Base-by-base conservation (phyloP, 768 basidiomycete species). In the Tylopilus sp. region DNA sequence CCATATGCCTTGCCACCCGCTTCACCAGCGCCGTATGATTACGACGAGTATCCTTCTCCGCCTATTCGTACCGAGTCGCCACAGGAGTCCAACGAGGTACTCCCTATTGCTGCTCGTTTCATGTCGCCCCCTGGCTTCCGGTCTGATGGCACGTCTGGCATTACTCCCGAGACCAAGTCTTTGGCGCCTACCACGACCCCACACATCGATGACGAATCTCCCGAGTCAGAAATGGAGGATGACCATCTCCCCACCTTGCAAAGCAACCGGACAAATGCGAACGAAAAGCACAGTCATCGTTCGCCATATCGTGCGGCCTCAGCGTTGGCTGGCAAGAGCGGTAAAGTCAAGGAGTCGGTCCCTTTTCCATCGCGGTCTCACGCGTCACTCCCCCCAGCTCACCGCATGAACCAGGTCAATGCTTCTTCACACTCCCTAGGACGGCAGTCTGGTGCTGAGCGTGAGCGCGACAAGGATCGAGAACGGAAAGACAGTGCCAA, bases 61-160 rank as follows among this genome's bases (percentile, higher is more conserved):
- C 47, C 50, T 26, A 12, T 17, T 20, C 85, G 82, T 17, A 48
- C 78, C 40, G 88, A 85, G 17, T 85, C 88, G 1, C 86, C 81
- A 4, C 68, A 60, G 39, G 91, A 89, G 59, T 88, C 88, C 0
- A 67, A 78, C 38, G 90, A 94, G 8, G 75, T 93, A 3, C 86
- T 84, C 3, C 65, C 94, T 44, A 97, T 97, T 55, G 94, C 94
- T 41, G 86, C 94, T 21, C 85, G 90, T 44, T 97, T 94, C 77
- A 88, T 93, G 74, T 87, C 87, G 4, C 88, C 88, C 9, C 61
- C 63, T 12, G 69, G 71, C 20, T 73, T 75, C 57, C 75, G 71
- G 42, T 69, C 71, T 6, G 75, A 76, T 10, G 85, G 85, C 9
- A 70, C 77, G 0, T 68, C 67, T 23, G 56, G 20, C 57, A 7